phyloP scores from a whole-genome alignment of 768 basidiomycete genomes.

The Amanita pallidorosea region DNA sequence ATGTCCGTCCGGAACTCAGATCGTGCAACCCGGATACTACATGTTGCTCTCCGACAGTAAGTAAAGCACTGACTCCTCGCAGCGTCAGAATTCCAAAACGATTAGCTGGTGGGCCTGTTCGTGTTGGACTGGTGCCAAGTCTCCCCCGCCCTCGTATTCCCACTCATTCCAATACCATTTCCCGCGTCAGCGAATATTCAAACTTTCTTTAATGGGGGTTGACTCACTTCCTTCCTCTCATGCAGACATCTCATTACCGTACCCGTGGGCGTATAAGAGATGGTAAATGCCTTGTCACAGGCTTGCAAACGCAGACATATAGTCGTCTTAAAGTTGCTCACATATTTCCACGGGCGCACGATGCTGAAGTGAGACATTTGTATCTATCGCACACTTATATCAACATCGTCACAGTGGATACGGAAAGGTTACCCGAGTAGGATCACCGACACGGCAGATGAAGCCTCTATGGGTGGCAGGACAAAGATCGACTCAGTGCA shows the following conservation, averaged over 20 bases:
- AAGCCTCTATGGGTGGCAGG: not conserved
- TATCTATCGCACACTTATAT: not conserved
- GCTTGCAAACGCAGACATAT: conserved; percentile 3
- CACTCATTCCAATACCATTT: conserved; percentile 6
- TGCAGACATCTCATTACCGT: conserved; percentile 7
- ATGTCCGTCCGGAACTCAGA: conserved; percentile 5
- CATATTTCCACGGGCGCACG: conserved; percentile 17
- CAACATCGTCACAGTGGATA: conserved; percentile 6
- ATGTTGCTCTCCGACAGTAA: not conserved
- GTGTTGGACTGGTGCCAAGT: conserved; percentile 5
- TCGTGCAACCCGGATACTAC: conserved; percentile 7
- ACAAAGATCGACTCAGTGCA: conserved; percentile 14
- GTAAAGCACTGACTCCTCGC: not conserved
- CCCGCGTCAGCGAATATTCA: conserved; percentile 3
- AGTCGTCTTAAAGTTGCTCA: conserved; percentile 11
- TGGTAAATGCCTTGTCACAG: conserved; percentile 11
- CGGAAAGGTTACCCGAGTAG: conserved; percentile 9
- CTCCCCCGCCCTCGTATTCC: conserved; percentile 8
- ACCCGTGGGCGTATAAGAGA: conserved; percentile 9
- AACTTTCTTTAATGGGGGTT: not conserved
- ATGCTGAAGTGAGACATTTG: conserved; percentile 12
- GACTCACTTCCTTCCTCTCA: conserved; percentile 1
- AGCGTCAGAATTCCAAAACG: conserved; percentile 2
- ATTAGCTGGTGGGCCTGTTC: conserved; percentile 5
- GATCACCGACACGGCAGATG: conserved; percentile 10